Evolutionary conservation across 331 rosid species (phyloP), one percentile per base, ranked within the genome.

Genomic region (Saraca asoca): DNA sequence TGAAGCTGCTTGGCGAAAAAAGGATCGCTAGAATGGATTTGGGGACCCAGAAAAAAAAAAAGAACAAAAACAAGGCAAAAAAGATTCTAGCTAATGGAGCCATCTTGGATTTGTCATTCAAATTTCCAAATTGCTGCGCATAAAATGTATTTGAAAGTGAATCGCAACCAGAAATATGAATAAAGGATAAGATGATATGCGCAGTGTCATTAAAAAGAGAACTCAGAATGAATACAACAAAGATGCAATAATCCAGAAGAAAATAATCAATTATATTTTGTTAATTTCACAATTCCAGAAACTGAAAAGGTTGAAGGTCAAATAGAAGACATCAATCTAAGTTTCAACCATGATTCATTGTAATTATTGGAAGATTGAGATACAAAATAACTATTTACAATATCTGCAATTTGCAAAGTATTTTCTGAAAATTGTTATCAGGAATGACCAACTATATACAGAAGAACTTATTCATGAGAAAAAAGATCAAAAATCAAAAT

Each of bases 361-460:
- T 20, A 3, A 15, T 16, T n/a, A n/a, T n/a, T n/a, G 35, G 34
- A 64, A 64, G 12, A 34, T 44, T 43, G 52, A 31, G 2, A 64
- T 16, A 0, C 24, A 16, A 71, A 31, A 45, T 64, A 61, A 12
- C 65, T 51, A 45, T 77, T 77, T 77, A 79, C 79, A 78, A 20
- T 45, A n/a, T 76, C 34, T 18, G 37, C 41, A 64, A 68, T 51
- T 63, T 45, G 49, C 44, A 24, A 19, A 53, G 62, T 13, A 62
- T 44, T 18, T 35, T 52, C 59, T 17, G 76, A 57, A 20, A n/a
- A 56, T 57, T 56, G 20, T 53, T 51, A 51, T 41, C 41, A 37
- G 8, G 7, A 20, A 58, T 60, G 71, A n/a, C n/a, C 20, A 59
- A 52, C 58, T 72, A 62, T 24, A 68, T 51, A 11, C 20, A 49